Conservation (phyloP, 2,329 filamentous ascomycete genomes). For the Cladosporium sp. region DNA sequence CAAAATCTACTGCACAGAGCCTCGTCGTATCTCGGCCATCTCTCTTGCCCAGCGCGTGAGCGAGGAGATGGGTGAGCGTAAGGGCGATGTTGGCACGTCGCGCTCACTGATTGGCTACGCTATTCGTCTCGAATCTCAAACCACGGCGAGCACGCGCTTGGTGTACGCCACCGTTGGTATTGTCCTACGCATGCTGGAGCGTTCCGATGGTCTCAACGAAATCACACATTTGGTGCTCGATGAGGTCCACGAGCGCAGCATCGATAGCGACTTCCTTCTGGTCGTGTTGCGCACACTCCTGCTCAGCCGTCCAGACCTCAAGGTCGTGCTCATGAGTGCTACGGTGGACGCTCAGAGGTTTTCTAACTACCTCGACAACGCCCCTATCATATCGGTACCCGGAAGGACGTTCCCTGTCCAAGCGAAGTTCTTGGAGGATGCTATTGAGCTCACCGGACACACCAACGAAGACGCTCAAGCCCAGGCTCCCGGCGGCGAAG, state of each 20-base stretch:
- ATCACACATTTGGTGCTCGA: conserved; percentile 95
- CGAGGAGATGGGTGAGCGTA: conserved; percentile 85
- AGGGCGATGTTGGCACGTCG: conserved; percentile 73
- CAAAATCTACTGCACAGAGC: conserved; percentile 94
- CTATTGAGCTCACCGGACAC: conserved; percentile 81
- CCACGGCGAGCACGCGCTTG: conserved; percentile 73
- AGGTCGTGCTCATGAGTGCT: conserved; percentile 94
- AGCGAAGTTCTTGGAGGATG: conserved; percentile 86
- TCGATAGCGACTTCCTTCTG: conserved; percentile 93
- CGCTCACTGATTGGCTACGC: conserved; percentile 90
- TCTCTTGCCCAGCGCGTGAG: conserved; percentile 90
- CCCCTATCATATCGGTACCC: conserved; percentile 84
- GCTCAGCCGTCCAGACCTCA: conserved; percentile 71
- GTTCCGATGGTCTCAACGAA: conserved; percentile 77
- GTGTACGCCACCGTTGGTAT: conserved; percentile 88
- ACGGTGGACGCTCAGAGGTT: conserved; percentile 92
- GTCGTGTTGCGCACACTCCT: conserved; percentile 86
- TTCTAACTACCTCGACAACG: conserved; percentile 79
- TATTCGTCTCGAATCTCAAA: conserved; percentile 87
- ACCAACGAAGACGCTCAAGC: conserved; percentile 55
- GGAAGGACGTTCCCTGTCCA: conserved; percentile 91
- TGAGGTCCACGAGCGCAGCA: conserved; percentile 93
- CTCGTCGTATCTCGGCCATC: conserved; percentile 91
- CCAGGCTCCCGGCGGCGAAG: conserved; percentile 41
- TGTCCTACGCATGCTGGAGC: conserved; percentile 96